phyloP scores from a whole-genome alignment of 768 basidiomycete genomes.

The Amylocystis lapponica region DNA sequence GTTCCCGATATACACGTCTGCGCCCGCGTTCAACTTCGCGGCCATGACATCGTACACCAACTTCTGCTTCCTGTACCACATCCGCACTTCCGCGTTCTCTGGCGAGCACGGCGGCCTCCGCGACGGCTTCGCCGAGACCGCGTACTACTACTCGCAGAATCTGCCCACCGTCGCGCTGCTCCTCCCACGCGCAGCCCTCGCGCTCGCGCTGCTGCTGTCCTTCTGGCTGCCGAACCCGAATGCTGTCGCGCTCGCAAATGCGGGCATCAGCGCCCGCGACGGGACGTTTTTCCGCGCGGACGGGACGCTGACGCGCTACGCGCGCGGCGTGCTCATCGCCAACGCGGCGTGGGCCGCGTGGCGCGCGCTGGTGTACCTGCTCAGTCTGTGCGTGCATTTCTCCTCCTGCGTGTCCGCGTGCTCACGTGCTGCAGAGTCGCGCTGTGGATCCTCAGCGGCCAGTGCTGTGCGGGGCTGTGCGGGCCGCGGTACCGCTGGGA shows the following conservation, averaged over 20 bases:
- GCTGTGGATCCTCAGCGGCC: conserved; percentile 73
- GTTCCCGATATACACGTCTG: conserved; percentile 77
- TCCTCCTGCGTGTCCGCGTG: background rate
- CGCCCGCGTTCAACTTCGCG: conserved; percentile 69
- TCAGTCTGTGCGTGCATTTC: conserved; percentile 53
- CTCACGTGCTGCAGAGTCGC: conserved; percentile 45
- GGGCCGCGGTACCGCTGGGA: conserved; percentile 84
- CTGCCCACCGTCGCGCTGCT: conserved; percentile 76
- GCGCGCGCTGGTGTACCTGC: conserved; percentile 60
- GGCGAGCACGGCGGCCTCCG: conserved; percentile 43
- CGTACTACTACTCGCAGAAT: conserved; percentile 81
- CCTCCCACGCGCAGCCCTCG: conserved; percentile 76
- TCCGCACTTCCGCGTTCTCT: conserved; percentile 64
- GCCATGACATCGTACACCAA: conserved; percentile 75
- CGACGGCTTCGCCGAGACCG: conserved; percentile 75
- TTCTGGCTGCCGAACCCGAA: conserved; percentile 49
- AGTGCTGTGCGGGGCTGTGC: conserved; percentile 76
- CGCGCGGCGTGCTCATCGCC: conserved; percentile 71
- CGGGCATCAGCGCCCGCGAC: conserved; percentile 52
- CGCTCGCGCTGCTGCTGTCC: conserved; percentile 63
- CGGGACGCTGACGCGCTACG: conserved; percentile 69
- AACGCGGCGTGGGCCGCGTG: conserved; percentile 82
- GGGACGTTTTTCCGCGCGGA: conserved; percentile 67
- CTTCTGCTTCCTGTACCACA: conserved; percentile 79
- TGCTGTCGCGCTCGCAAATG: conserved; percentile 40